These are phyloP conservation scores for Thermoascus crustaceus DNA, from an alignment of 2,329 filamentous ascomycete genomes.

Conservation along the genomic window DNA sequence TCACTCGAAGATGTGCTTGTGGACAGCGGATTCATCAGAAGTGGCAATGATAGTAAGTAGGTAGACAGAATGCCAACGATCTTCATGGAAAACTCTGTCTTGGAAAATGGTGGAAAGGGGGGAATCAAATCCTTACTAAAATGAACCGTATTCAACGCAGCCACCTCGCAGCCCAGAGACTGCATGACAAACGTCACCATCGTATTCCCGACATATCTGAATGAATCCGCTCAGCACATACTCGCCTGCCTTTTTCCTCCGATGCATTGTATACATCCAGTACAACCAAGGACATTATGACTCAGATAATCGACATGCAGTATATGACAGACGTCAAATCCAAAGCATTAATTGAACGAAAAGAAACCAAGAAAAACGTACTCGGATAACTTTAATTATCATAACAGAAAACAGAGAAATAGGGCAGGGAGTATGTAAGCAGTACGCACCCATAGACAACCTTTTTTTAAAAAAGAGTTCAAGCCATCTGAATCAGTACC, in stretches of 20 bases:
- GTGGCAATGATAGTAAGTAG: too few relatives aligned
- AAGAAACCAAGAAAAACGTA: too few relatives aligned
- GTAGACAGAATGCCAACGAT: too few relatives aligned
- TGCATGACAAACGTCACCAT: conserved; percentile 95
- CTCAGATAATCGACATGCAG: neutral
- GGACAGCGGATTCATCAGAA: too few relatives aligned
- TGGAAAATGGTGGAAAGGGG: too few relatives aligned
- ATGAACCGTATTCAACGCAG: conserved; percentile 90
- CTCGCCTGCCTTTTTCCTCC: too few relatives aligned
- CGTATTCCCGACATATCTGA: conserved; percentile 92
- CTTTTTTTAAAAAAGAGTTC: conserved; percentile 42
- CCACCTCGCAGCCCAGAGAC: conserved; percentile 84
- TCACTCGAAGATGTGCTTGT: conserved; percentile 6
- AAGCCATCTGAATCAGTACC: conserved; percentile 5
- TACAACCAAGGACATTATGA: neutral
- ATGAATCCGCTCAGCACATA: neutral
- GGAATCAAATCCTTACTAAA: conserved; percentile 61
- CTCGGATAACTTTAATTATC: neutral
- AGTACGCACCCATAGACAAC: conserved; percentile 39
- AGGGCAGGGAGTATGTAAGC: conserved; percentile 1
- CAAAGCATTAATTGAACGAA: too few relatives aligned
- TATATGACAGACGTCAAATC: too few relatives aligned
- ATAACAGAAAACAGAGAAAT: neutral
- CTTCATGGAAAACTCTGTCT: too few relatives aligned
- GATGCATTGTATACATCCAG: neutral